Conservation (phyloP, 495 filamentous ascomycete species). For the Zalerion maritima region DNA sequence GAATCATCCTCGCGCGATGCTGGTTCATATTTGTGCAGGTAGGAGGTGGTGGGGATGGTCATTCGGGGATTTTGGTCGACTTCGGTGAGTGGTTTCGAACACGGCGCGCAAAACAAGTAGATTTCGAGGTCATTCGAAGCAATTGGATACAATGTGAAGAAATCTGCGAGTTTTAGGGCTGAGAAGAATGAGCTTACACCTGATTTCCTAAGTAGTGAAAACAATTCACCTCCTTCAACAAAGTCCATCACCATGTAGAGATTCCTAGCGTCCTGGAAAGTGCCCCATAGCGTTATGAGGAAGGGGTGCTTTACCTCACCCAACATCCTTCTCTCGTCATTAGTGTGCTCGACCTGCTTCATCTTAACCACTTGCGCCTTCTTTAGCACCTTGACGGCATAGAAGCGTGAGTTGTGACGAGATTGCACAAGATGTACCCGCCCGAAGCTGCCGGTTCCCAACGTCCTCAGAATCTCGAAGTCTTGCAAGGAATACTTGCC, state of each 20-base stretch:
- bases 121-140: too few relatives aligned
- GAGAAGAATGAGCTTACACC: too few relatives aligned
- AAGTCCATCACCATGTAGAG: slow-evolving; percentile 99
- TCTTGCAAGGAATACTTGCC: slow-evolving; percentile 93
- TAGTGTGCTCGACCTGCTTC: slow-evolving; percentile 99
- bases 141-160: too few relatives aligned
- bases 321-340: slow-evolving; percentile 91
- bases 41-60: too few relatives aligned
- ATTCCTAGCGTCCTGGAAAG: slow-evolving; percentile 88
- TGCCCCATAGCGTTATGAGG: slow-evolving; percentile 94
- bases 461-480: slow-evolving; percentile 73
- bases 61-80: too few relatives aligned
- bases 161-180: too few relatives aligned
- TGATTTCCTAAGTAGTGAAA: slow-evolving; percentile 87
- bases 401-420: slow-evolving; percentile 91
- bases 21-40: too few relatives aligned
- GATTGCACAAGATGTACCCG: slow-evolving; percentile 93
- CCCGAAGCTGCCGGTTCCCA: slow-evolving; percentile 94
- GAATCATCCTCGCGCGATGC: slow-evolving; percentile 5
- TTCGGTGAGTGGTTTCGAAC: too few relatives aligned
- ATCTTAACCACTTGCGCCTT: slow-evolving; percentile 98
- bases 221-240: slow-evolving; percentile 96
- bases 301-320: slow-evolving; percentile 93
- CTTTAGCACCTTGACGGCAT: slow-evolving; percentile 95
- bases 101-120: too few relatives aligned